Percentiles rank a stretch among this genome's conserved stretches.
phyloP scores from a whole-genome alignment of 129 eudicot genomes.

The Arctium minus region DNA sequence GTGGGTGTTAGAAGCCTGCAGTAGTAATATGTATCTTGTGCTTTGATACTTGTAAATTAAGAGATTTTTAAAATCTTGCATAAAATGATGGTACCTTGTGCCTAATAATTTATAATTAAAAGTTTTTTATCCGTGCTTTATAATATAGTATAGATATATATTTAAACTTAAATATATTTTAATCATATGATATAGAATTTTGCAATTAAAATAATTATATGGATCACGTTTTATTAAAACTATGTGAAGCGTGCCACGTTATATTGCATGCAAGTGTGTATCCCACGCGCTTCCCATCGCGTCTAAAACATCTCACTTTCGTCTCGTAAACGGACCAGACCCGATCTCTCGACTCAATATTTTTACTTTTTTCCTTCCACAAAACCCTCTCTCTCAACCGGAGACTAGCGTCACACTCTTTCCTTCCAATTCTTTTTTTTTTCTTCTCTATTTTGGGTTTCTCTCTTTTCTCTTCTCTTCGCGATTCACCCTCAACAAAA shows the following conservation, averaged over 20 bases:
- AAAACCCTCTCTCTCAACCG: slow-evolving; percentile 16
- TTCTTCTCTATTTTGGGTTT: slow-evolving; percentile 19
- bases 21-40: too few relatives aligned
- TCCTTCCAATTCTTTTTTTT: slow-evolving; percentile 16
- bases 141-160: too few relatives aligned
- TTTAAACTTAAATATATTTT: too few relatives aligned
- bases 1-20: too few relatives aligned
- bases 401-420: slow-evolving; percentile 22
- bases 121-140: too few relatives aligned
- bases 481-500: slow-evolving; percentile 22
- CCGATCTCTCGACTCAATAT: slow-evolving; percentile 29
- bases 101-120: too few relatives aligned
- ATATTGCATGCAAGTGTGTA: slow-evolving; percentile 17
- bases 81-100: too few relatives aligned
- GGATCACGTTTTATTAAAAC: slow-evolving; percentile 22
- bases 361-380: background rate
- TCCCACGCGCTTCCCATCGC: slow-evolving; percentile 19
- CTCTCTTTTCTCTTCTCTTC: slow-evolving; percentile 13
- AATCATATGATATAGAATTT: background rate
- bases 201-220: background rate
- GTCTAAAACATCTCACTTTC: background rate
- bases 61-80: too few relatives aligned
- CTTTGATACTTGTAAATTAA: too few relatives aligned
- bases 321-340: slow-evolving; percentile 39
- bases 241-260: slow-evolving; percentile 17